phyloP scores from a whole-genome alignment of 2,329 filamentous ascomycete genomes.

The Lachnellula subtilissima region DNA sequence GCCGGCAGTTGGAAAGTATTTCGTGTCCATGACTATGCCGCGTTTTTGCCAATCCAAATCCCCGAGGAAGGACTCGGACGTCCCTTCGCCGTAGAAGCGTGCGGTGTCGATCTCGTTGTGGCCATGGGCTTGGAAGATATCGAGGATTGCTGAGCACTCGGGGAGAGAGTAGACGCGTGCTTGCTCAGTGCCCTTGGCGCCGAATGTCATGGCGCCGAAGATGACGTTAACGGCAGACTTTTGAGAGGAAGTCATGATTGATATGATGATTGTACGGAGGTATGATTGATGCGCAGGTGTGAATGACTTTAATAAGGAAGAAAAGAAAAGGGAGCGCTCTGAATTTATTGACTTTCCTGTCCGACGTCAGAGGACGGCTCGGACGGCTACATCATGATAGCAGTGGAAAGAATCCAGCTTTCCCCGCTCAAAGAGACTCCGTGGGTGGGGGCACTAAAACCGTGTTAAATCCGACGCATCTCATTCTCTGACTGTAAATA shows the following conservation, averaged over 20 bases:
- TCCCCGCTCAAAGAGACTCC: too few species aligned
- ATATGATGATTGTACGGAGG: too few species aligned
- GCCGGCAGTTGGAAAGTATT: constrained; percentile 32
- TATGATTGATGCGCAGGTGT: neutral
- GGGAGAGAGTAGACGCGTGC: constrained; percentile 31
- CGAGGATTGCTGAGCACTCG: constrained; percentile 56
- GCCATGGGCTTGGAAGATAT: constrained; percentile 60
- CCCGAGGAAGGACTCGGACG: constrained; percentile 59
- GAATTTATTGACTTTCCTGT: too few species aligned
- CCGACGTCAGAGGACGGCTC: too few species aligned
- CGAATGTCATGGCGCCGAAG: constrained; percentile 25
- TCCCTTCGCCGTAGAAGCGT: constrained; percentile 57
- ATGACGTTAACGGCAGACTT: constrained; percentile 9
- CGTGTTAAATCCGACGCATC: too few species aligned
- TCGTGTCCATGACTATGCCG: constrained; percentile 58
- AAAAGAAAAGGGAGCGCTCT: too few species aligned
- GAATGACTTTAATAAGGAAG: too few species aligned
- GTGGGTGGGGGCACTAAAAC: too few species aligned
- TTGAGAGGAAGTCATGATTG: constrained; percentile 1
- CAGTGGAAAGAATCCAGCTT: too few species aligned
- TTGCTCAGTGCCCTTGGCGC: constrained; percentile 20
- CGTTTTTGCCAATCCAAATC: constrained; percentile 57
- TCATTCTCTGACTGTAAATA: too few species aligned
- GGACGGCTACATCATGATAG: too few species aligned
- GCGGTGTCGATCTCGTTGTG: constrained; percentile 69